Evolutionary conservation across 371 early-diverging fungal genomes (phyloP), one percentile per base, ranked within the genome.

Genomic region (Saksenaea oblongispora): DNA sequence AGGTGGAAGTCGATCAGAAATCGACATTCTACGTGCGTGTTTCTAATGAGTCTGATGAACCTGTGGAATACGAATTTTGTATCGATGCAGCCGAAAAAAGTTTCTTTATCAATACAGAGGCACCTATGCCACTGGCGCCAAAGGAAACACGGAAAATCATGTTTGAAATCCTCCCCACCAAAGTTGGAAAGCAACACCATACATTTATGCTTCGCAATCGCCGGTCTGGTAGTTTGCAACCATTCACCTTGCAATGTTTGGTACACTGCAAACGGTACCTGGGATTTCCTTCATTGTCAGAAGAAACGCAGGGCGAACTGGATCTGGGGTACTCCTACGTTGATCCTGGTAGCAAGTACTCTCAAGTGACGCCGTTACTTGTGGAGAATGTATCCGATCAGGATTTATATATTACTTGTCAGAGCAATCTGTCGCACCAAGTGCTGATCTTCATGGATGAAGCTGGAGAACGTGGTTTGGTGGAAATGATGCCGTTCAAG

Each of bases 281-380:
- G 15, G 67, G 70, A 3, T 92, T 93, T 58, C 90, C 90, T 28
- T 83, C 84, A 0, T 64, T 89, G 27, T 82, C 81, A 5, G 84
- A 82, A 41, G 83, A 83, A 58, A 68, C 68, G 0, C 73, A 82
- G 3, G 79, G 80, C 63, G 89, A 88, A 27, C 65, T 93, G 54
- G 93, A 95, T 67, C 80, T 94, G 24, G 94, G 93, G 0, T 89
- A 87, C 57, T 93, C 93, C 31, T 95, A 91, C 70, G 87, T 95
- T 1, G 92, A 93, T 66, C 82, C 89, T 2, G 78, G 87, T 13
- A 86, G 83, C 61, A 92, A 91, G 67, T 93, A 87, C 60, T 89
- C 94, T 1, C 88, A 87, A 60, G 88, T 93, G 4, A 82, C 88
- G 0, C 88, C 92, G 3, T 76, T 93, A 18, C 67, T 83, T 15